These are phyloP conservation scores for Daldinia bambusicola DNA, from an alignment of 495 filamentous ascomycete genomes.

Conservation along the genomic window DNA sequence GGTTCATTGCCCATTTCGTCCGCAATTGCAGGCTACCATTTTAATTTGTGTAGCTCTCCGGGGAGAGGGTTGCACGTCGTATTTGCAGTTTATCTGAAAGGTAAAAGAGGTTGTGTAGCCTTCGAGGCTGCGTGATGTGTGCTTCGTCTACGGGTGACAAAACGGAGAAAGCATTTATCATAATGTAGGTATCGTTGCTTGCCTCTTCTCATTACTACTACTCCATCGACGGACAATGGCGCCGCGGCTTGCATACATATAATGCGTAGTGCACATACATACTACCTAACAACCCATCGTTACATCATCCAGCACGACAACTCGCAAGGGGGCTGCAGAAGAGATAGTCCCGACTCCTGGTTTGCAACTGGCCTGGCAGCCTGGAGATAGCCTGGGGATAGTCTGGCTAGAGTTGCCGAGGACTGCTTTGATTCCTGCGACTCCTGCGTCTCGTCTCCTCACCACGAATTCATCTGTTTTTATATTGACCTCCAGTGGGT, in stretches of 20 bases:
- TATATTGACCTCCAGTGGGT: constrained; percentile 38
- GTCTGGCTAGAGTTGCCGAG: constrained; percentile 34
- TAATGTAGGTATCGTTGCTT: constrained; percentile 8
- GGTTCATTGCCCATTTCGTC: constrained; percentile 42
- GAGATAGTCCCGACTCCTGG: constrained; percentile 32
- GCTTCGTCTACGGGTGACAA: constrained; percentile 16
- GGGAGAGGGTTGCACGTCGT: constrained; percentile 34
- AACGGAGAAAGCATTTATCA: constrained; percentile 4
- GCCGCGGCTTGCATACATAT: constrained; percentile 23
- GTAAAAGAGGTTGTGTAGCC: constrained; percentile 33
- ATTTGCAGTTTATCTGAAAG: constrained; percentile 36
- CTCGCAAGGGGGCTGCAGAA: constrained; percentile 39
- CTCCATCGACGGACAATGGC: constrained; percentile 22
- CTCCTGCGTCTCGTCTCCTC: constrained; percentile 30
- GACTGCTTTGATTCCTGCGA: constrained; percentile 18
- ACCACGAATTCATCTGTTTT: constrained; percentile 41
- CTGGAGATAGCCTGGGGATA: neutral
- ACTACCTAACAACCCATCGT: constrained; percentile 38
- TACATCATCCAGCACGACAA: constrained; percentile 41
- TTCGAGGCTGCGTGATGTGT: constrained; percentile 29
- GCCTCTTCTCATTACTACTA: neutral
- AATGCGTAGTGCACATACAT: constrained; percentile 11
- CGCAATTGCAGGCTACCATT: constrained; percentile 39
- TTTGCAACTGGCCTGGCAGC: constrained; percentile 9
- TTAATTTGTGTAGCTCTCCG: constrained; percentile 37